A percentile compares a stretch with the other conserved stretches of the same genome.
Conservation (phyloP, 768 basidiomycete genomes). For the Phlebiopsis flavidoalba region DNA sequence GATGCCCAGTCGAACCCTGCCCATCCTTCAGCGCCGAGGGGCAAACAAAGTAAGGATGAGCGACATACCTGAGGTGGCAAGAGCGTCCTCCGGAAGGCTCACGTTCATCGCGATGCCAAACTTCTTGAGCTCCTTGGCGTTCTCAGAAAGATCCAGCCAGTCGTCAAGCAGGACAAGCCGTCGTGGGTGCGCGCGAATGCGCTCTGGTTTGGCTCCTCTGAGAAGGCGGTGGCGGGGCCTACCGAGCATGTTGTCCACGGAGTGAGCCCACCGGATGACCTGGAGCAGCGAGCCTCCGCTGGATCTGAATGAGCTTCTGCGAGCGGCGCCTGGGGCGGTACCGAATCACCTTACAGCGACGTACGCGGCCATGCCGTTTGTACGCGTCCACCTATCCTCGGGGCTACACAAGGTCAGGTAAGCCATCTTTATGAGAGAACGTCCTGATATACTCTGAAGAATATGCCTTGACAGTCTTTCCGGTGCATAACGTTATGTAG, state of each 20-base stretch:
- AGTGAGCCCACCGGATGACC: conserved; percentile 10
- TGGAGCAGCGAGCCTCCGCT: neutral
- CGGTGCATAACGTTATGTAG: conserved; percentile 11
- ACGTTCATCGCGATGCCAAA: conserved; percentile 3
- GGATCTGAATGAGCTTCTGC: neutral
- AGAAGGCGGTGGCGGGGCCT: conserved; percentile 18
- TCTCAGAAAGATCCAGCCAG: conserved; percentile 11
- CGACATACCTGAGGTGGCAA: neutral
- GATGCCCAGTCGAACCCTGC: conserved; percentile 25
- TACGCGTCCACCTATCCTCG: conserved; percentile 1
- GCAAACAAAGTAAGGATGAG: neutral
- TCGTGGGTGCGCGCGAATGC: conserved; percentile 13
- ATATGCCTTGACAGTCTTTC: conserved; percentile 16
- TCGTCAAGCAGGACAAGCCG: conserved; percentile 3
- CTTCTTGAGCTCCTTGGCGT: conserved; percentile 4
- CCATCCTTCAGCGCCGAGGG: neutral
- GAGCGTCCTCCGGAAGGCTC: neutral
- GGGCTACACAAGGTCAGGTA: neutral
- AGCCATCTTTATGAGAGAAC: neutral
- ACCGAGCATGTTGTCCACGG: conserved; percentile 15
- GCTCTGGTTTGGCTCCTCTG: conserved; percentile 12
- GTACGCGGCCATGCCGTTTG: conserved; percentile 1
- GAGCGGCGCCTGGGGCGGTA: no score
- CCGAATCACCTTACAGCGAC: neutral
- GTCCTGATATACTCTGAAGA: neutral